phyloP scores from a whole-genome alignment of 305 asterid species.

The Fraxinus platypoda region DNA sequence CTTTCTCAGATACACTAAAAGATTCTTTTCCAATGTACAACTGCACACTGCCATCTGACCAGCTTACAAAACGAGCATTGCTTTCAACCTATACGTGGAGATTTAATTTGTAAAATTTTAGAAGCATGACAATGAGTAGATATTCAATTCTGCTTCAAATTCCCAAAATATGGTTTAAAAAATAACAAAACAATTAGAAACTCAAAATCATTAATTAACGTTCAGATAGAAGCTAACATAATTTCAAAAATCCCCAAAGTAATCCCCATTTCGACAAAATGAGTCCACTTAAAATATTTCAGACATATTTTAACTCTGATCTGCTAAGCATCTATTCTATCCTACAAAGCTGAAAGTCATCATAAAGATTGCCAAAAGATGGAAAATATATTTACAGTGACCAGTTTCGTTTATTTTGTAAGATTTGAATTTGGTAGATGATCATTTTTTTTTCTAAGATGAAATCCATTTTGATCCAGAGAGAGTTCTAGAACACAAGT shows the following conservation, averaged over 20 bases:
- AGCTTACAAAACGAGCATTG: conserved; percentile 53
- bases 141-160: not conserved
- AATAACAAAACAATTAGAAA: not conserved
- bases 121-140: not conserved
- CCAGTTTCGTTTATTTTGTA: no score
- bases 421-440: no score
- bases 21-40: conserved; percentile 47
- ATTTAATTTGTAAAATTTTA: not conserved
- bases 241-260: not conserved
- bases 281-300: not conserved
- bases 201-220: not conserved
- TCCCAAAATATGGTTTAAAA: not conserved
- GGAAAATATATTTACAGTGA: not conserved
- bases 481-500: not conserved
- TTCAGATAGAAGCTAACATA: not conserved
- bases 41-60: conserved; percentile 55
- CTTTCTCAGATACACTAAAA: conserved; percentile 49
- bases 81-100: conserved; percentile 37
- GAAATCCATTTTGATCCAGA: not conserved
- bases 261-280: not conserved
- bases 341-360: no score
- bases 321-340: no score
- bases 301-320: not conserved
- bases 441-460: no score
- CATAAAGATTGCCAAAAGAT: no score